These are phyloP conservation scores for Penicillium desertorum DNA, from an alignment of 495 filamentous ascomycete genomes.

Conservation along the genomic window DNA sequence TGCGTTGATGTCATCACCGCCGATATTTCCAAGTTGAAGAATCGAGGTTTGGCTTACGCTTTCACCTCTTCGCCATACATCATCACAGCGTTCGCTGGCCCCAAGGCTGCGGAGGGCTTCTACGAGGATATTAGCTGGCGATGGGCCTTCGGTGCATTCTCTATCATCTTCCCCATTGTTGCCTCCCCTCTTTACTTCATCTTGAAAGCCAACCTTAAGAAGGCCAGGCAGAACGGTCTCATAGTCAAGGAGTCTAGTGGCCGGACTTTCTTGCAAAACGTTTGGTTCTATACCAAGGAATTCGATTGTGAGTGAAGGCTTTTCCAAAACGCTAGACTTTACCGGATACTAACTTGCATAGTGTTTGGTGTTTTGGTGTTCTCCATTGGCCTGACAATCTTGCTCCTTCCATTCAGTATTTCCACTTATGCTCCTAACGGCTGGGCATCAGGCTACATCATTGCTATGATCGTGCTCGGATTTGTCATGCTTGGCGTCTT, in stretches of 20 bases:
- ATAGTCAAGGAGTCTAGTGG: constrained; percentile 36
- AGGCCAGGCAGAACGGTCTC: constrained; percentile 47
- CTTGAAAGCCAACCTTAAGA: constrained; percentile 50
- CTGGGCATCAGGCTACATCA: constrained; percentile 52
- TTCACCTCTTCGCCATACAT: constrained; percentile 54
- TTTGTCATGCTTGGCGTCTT: constrained; percentile 53
- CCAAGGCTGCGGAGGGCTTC: constrained; percentile 34
- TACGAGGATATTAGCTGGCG: constrained; percentile 53
- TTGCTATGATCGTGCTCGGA: constrained; percentile 56
- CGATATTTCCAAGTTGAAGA: constrained; percentile 57
- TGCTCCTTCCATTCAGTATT: constrained; percentile 60
- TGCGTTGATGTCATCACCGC: constrained; percentile 56
- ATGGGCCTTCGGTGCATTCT: constrained; percentile 59
- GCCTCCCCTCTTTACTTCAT: constrained; percentile 48
- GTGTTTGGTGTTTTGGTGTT: constrained; percentile 57
- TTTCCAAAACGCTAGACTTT: not conserved
- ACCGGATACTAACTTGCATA: constrained; percentile 12
- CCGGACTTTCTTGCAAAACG: constrained; percentile 36
- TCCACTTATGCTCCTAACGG: constrained; percentile 38
- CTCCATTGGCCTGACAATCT: constrained; percentile 53
- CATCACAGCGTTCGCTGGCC: constrained; percentile 42
- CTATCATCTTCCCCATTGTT: constrained; percentile 56
- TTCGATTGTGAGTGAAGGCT: constrained; percentile 47
- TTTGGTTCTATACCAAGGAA: constrained; percentile 54
- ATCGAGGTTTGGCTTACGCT: constrained; percentile 58